phyloP scores from a whole-genome alignment of 2,329 filamentous ascomycete genomes.

The Raffaelea arxii region DNA sequence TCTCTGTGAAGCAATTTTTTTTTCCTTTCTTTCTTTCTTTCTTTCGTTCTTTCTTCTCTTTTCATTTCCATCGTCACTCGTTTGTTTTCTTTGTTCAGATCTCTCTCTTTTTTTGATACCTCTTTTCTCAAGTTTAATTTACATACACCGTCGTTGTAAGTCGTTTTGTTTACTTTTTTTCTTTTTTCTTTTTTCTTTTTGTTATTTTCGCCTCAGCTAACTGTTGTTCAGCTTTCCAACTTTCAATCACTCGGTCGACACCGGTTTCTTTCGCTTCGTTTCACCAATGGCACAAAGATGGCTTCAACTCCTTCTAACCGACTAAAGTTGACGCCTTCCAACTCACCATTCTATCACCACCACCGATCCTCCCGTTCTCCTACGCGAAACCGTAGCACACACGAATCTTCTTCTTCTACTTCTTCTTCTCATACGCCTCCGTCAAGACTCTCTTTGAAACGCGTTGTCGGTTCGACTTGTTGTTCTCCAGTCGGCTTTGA shows the following conservation, averaged over 20 bases:
- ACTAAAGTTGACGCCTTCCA: slow-evolving; percentile 65
- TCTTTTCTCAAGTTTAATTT: background rate
- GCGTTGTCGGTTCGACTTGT: slow-evolving; percentile 87
- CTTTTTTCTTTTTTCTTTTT: slow-evolving; percentile 1
- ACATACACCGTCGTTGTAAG: slow-evolving; percentile 2
- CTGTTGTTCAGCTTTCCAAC: background rate
- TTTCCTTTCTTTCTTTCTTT: no score
- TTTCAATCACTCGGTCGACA: background rate
- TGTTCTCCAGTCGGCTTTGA: slow-evolving; percentile 79
- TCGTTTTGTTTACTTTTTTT: no score
- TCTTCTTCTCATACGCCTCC: slow-evolving; percentile 21
- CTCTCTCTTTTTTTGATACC: background rate
- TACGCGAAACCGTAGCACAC: slow-evolving; percentile 34
- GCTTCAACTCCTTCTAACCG: slow-evolving; percentile 49
- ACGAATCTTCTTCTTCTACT: slow-evolving; percentile 23
- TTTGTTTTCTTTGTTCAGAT: no score
- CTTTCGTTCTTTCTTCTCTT: no score
- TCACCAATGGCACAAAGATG: slow-evolving; percentile 44
- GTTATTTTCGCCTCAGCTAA: background rate
- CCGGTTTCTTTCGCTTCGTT: background rate
- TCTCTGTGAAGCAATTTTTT: no score
- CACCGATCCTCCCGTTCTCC: slow-evolving; percentile 56
- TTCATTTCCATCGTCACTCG: no score
- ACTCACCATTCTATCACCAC: slow-evolving; percentile 57
- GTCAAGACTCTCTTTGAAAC: slow-evolving; percentile 60